A percentile compares a stretch with the other conserved stretches of the same genome.
Conservation (phyloP, 2,329 filamentous ascomycete species). For the Pseudogymnoascus sp. region DNA sequence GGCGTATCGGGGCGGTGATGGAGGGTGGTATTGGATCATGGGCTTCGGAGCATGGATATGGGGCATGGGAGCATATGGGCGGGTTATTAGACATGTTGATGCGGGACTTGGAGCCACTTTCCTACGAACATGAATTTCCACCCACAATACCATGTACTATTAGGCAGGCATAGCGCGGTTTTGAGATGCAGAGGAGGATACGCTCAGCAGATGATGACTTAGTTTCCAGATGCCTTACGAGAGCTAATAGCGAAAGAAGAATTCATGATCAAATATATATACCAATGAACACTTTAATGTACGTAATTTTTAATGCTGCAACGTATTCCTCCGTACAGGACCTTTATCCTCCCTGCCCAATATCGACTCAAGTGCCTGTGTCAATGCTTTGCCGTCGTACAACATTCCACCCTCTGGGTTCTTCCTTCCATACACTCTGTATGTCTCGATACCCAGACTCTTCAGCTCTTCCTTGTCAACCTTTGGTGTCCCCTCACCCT, state of each 20-base stretch:
- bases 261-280: neutral
- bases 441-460: conserved; percentile 65
- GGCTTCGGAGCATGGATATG: neutral
- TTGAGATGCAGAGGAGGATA: neutral
- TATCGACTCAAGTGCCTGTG: conserved; percentile 69
- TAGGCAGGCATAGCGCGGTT: neutral
- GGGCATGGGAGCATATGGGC: neutral
- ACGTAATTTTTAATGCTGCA: conserved; percentile 25
- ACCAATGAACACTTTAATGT: neutral
- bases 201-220: neutral
- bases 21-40: neutral
- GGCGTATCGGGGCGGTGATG: neutral
- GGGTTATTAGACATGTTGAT: neutral
- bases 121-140: neutral
- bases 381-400: conserved; percentile 71
- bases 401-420: conserved; percentile 45
- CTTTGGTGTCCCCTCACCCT: conserved; percentile 59
- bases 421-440: conserved; percentile 68
- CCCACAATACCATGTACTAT: conserved; percentile 3
- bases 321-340: conserved; percentile 53
- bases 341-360: conserved; percentile 55
- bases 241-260: neutral
- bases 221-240: neutral
- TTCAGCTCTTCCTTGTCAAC: conserved; percentile 61
- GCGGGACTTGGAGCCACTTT: neutral